Conservation (phyloP, 2,329 filamentous ascomycete species). For the Monilinia aucupariae region DNA sequence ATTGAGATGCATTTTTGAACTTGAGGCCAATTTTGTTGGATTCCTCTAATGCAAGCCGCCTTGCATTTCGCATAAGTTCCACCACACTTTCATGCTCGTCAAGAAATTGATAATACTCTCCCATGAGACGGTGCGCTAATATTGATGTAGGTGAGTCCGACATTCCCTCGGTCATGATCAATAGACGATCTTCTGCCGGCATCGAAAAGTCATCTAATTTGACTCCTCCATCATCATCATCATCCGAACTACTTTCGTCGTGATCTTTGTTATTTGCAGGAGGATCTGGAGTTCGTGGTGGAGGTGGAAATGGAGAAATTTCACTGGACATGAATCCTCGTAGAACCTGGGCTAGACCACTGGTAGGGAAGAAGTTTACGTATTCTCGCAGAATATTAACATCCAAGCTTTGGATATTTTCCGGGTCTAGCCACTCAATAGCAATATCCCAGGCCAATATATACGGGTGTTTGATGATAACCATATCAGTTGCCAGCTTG, state of each 20-base stretch:
- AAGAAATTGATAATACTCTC: slow-evolving; percentile 74
- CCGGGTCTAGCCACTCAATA: slow-evolving; percentile 81
- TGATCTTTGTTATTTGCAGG: slow-evolving; percentile 37
- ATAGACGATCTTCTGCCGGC: slow-evolving; percentile 70
- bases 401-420: slow-evolving; percentile 72
- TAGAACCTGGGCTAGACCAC: slow-evolving; percentile 75
- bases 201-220: slow-evolving; percentile 52
- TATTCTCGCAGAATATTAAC: slow-evolving; percentile 73
- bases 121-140: slow-evolving; percentile 76
- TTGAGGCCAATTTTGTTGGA: slow-evolving; percentile 60
- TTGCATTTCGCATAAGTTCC: slow-evolving; percentile 71
- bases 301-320: slow-evolving; percentile 70
- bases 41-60: slow-evolving; percentile 55
- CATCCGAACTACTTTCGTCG: slow-evolving; percentile 50
- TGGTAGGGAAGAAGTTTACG: slow-evolving; percentile 75
- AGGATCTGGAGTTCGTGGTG: slow-evolving; percentile 45
- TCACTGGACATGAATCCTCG: slow-evolving; percentile 77
- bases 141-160: slow-evolving; percentile 60
- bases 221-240: slow-evolving; percentile 52
- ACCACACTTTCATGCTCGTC: slow-evolving; percentile 81
- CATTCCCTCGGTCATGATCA: slow-evolving; percentile 74
- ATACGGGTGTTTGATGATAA: slow-evolving; percentile 89
- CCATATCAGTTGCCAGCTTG: slow-evolving; percentile 82
- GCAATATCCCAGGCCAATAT: slow-evolving; percentile 85
- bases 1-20: slow-evolving; percentile 66